Percentiles rank a stretch among this genome's conserved stretches.
Conservation (phyloP, 805 yeast species). For the Komagataella kurtzmanii region DNA sequence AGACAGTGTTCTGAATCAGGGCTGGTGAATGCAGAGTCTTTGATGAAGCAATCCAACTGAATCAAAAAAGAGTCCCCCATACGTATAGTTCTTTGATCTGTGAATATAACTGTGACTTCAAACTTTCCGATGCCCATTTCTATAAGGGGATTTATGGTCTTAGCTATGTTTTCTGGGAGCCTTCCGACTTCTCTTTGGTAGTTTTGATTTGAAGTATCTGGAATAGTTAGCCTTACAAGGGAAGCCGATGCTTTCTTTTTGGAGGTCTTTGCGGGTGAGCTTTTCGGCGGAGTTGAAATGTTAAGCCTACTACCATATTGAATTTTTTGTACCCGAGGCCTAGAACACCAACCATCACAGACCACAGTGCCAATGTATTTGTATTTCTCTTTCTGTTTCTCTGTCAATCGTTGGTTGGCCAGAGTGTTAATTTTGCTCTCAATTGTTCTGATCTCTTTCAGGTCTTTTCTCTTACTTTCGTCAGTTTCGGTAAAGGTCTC, state of each 20-base stretch:
- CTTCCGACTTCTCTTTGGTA: conserved; percentile 60
- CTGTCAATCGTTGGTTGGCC: not conserved
- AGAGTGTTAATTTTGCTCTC: not conserved
- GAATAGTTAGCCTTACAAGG: conserved; percentile 12
- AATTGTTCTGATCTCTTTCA: not conserved
- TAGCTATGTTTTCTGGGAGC: conserved; percentile 56
- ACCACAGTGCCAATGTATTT: conserved; percentile 45
- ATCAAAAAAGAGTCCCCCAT: conserved; percentile 69
- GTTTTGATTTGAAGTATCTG: conserved; percentile 6
- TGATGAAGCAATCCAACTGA: conserved; percentile 55
- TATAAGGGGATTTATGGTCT: conserved; percentile 50
- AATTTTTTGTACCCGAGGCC: conserved; percentile 40
- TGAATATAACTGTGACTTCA: conserved; percentile 42
- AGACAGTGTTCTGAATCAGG: not conserved
- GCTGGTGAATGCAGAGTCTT: conserved; percentile 29
- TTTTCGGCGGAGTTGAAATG: conserved; percentile 21
- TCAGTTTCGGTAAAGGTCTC: not conserved
- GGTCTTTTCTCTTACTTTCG: not conserved
- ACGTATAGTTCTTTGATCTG: conserved; percentile 38
- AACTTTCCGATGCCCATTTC: conserved; percentile 41
- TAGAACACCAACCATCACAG: conserved; percentile 58
- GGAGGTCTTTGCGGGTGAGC: conserved; percentile 8
- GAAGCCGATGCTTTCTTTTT: conserved; percentile 7
- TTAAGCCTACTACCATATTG: conserved; percentile 29
- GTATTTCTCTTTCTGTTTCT: not conserved